Conservation (phyloP, 495 filamentous ascomycete species). For the Achaetomiella virescens region DNA sequence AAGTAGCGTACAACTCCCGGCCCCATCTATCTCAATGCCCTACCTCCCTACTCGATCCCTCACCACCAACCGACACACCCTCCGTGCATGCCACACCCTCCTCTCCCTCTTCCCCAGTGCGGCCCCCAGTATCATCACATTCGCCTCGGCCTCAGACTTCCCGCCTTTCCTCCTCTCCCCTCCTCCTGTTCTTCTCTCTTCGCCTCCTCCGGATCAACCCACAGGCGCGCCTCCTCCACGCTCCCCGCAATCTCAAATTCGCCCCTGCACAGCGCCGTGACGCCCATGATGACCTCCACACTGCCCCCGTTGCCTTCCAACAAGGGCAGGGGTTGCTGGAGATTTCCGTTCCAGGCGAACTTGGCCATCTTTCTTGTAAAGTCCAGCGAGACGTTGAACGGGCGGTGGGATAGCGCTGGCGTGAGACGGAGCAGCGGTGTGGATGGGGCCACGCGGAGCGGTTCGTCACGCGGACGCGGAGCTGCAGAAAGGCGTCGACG, state of each 20-base stretch:
- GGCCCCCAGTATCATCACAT: slow-evolving; percentile 44
- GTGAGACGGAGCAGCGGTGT: slow-evolving; percentile 70
- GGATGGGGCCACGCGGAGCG: slow-evolving; percentile 60
- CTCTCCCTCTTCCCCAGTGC: slow-evolving; percentile 55
- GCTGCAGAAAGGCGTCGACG: slow-evolving; percentile 64
- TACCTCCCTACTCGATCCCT: slow-evolving; percentile 26
- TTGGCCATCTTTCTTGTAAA: slow-evolving; percentile 59
- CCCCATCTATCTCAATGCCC: not conserved
- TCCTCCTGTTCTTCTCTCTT: slow-evolving; percentile 62
- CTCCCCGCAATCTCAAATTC: slow-evolving; percentile 76
- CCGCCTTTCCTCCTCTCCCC: slow-evolving; percentile 26
- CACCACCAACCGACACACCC: slow-evolving; percentile 58
- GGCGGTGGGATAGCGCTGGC: slow-evolving; percentile 67
- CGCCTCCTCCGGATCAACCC: slow-evolving; percentile 41
- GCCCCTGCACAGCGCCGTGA: slow-evolving; percentile 69
- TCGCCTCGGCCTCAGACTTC: slow-evolving; percentile 41
- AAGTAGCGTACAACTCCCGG: not conserved
- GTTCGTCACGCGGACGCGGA: slow-evolving; percentile 65
- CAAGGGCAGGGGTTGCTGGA: slow-evolving; percentile 65
- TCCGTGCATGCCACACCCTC: slow-evolving; percentile 65
- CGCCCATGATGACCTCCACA: slow-evolving; percentile 52
- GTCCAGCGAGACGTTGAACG: slow-evolving; percentile 69
- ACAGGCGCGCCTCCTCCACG: slow-evolving; percentile 67
- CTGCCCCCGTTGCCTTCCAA: slow-evolving; percentile 51
- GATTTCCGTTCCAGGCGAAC: slow-evolving; percentile 74